Percentiles rank a stretch among this genome's conserved stretches.
Evolutionary conservation across 1,284 basidiomycete species (phyloP).

Genomic region (Pseudozyma hubeiensis): DNA sequence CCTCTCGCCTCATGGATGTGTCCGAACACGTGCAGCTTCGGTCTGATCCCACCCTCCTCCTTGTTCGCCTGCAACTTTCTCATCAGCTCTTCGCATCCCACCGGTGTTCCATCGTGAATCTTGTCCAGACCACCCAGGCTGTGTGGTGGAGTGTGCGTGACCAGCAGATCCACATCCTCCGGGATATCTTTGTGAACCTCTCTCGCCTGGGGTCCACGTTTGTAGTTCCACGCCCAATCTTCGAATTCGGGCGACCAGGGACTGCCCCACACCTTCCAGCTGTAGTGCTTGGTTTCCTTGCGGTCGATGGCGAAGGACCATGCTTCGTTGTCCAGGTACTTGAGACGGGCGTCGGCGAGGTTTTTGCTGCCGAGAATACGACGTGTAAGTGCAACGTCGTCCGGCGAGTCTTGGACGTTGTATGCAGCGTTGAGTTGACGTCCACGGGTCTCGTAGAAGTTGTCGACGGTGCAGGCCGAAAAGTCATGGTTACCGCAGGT

Average conservation of each 20-base stretch:
- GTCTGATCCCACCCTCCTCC: slow-evolving; percentile 17
- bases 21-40: slow-evolving; percentile 43
- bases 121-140: slow-evolving; percentile 28
- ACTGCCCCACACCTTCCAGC: slow-evolving; percentile 45
- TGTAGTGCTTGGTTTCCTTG: slow-evolving; percentile 10
- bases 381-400: slow-evolving; percentile 14
- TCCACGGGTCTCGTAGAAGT: slow-evolving; percentile 31
- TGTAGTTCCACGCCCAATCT: slow-evolving; percentile 57
- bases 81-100: slow-evolving; percentile 50
- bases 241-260: slow-evolving; percentile 52
- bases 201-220: slow-evolving; percentile 14
- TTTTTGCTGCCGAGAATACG: slow-evolving; percentile 1
- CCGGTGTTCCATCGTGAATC: slow-evolving; percentile 35
- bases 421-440: slow-evolving; percentile 31
- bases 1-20: slow-evolving; percentile 54
- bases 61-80: slow-evolving; percentile 12
- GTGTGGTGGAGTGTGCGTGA: slow-evolving; percentile 45
- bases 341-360: slow-evolving; percentile 1
- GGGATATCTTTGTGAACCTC: slow-evolving; percentile 26
- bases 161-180: slow-evolving; percentile 31
- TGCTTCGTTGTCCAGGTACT: slow-evolving; percentile 34
- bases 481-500: slow-evolving; percentile 55
- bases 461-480: slow-evolving; percentile 11
- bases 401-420: slow-evolving; percentile 9
- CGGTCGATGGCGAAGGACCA: slow-evolving; percentile 26